Conservation (phyloP, 2,329 filamentous ascomycete species). For the Fusarium nurragi region DNA sequence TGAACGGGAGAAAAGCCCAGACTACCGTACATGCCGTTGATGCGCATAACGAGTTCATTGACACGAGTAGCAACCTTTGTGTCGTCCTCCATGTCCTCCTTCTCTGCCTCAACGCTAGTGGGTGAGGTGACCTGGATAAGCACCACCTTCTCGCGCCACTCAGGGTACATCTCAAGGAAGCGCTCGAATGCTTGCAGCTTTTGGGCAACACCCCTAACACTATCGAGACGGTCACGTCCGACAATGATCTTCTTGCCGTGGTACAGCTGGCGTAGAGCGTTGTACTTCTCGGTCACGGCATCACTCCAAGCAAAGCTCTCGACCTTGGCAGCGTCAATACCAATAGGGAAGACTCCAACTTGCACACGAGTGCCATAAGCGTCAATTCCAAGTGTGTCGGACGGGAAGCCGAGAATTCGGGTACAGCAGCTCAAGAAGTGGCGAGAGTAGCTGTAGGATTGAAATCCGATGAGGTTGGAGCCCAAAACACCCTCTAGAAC, state of each 20-base stretch:
- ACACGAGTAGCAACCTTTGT: constrained; percentile 88
- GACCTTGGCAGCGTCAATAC: constrained; percentile 87
- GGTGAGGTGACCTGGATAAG: constrained; percentile 95
- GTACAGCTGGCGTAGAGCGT: constrained; percentile 79
- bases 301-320: constrained; percentile 78
- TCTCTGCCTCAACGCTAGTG: constrained; percentile 80
- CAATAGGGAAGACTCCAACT: constrained; percentile 93
- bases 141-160: constrained; percentile 92
- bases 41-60: constrained; percentile 87
- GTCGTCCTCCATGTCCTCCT: constrained; percentile 71
- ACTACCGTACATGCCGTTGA: constrained; percentile 91
- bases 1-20: constrained; percentile 90
- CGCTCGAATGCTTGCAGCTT: constrained; percentile 94
- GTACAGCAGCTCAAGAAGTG: constrained; percentile 97
- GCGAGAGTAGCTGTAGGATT: constrained; percentile 93
- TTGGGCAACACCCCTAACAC: constrained; percentile 91
- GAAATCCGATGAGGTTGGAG: constrained; percentile 92
- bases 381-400: constrained; percentile 84
- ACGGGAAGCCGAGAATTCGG: constrained; percentile 88
- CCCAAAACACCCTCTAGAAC: constrained; percentile 89
- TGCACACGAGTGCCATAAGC: constrained; percentile 89
- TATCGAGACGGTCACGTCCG: constrained; percentile 91
- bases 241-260: constrained; percentile 95
- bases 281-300: constrained; percentile 75
- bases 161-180: constrained; percentile 88